These are phyloP conservation scores for Metschnikowia borealis DNA, from an alignment of 805 yeast genomes.

Conservation along the genomic window DNA sequence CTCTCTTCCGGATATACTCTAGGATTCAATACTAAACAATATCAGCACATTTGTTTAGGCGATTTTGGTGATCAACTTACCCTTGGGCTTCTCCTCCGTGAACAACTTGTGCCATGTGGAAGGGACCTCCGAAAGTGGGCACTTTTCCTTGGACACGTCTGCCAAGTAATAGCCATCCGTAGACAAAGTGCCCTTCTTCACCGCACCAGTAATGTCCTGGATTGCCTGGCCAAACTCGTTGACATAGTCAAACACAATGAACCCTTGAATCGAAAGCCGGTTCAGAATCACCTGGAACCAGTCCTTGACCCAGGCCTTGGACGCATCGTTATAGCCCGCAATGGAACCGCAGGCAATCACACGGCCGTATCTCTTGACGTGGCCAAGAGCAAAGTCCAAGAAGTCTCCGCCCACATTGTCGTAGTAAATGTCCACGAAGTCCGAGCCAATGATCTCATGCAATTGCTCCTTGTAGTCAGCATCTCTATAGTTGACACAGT, in stretches of 20 bases:
- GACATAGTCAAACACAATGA: slow-evolving; percentile 45
- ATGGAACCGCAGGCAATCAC: slow-evolving; percentile 64
- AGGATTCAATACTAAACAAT: no score
- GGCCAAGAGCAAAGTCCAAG: slow-evolving; percentile 41
- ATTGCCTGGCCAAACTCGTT: slow-evolving; percentile 37
- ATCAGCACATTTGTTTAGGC: background rate
- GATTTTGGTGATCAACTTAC: slow-evolving; percentile 17
- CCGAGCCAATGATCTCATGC: slow-evolving; percentile 36
- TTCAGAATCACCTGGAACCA: slow-evolving; percentile 45
- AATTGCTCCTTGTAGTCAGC: slow-evolving; percentile 24
- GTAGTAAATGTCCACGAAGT: slow-evolving; percentile 49
- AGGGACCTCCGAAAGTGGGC: slow-evolving; percentile 14
- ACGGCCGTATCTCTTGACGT: slow-evolving; percentile 38
- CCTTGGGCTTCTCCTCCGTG: slow-evolving; percentile 18
- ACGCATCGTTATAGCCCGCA: slow-evolving; percentile 49
- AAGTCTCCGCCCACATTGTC: slow-evolving; percentile 66
- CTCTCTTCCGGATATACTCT: no score
- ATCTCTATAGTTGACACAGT: slow-evolving; percentile 51
- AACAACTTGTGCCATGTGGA: slow-evolving; percentile 16
- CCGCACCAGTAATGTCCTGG: slow-evolving; percentile 29
- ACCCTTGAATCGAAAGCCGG: slow-evolving; percentile 51
- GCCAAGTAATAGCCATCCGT: slow-evolving; percentile 34
- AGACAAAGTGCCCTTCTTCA: slow-evolving; percentile 40
- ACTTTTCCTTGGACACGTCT: slow-evolving; percentile 34
- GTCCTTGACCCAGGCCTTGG: slow-evolving; percentile 32